These are phyloP conservation scores for Phytophthora podocarpi DNA, from an alignment of 352 stramenopile species.

Conservation along the genomic window DNA sequence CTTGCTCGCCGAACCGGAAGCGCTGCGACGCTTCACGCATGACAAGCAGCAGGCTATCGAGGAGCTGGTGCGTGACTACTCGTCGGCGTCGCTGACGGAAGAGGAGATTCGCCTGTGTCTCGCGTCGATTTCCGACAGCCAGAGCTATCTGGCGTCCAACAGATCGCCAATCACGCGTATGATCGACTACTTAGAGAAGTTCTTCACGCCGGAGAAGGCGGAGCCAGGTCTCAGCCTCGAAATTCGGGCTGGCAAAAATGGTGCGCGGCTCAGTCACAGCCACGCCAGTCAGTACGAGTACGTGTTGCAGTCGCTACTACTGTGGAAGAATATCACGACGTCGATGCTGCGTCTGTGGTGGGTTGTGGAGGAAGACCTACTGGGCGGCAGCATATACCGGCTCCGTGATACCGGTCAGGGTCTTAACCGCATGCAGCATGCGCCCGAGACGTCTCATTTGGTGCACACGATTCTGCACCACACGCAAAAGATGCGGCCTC, in stretches of 20 bases:
- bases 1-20: slow-evolving; percentile 13
- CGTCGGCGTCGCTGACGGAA: slow-evolving; percentile 44
- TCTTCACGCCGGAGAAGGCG: slow-evolving; percentile 54
- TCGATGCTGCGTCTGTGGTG: slow-evolving; percentile 71
- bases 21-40: slow-evolving; percentile 26
- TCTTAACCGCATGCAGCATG: slow-evolving; percentile 71
- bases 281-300: slow-evolving; percentile 70
- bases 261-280: slow-evolving; percentile 60
- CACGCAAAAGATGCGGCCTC: slow-evolving; percentile 47
- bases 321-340: slow-evolving; percentile 71
- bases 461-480: slow-evolving; percentile 56
- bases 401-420: slow-evolving; percentile 69
- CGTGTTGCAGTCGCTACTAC: slow-evolving; percentile 62
- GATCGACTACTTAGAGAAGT: slow-evolving; percentile 65
- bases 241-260: slow-evolving; percentile 64
- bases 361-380: slow-evolving; percentile 64
- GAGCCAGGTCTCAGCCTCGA: slow-evolving; percentile 55
- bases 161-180: slow-evolving; percentile 64
- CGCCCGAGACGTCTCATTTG: slow-evolving; percentile 58
- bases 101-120: slow-evolving; percentile 62
- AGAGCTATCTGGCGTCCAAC: slow-evolving; percentile 68
- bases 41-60: slow-evolving; percentile 46
- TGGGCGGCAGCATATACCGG: slow-evolving; percentile 58
- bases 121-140: slow-evolving; percentile 56
- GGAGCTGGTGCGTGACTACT: slow-evolving; percentile 51